Conservation (phyloP, 2,329 filamentous ascomycete species). For the Colletotrichum acutatum region DNA sequence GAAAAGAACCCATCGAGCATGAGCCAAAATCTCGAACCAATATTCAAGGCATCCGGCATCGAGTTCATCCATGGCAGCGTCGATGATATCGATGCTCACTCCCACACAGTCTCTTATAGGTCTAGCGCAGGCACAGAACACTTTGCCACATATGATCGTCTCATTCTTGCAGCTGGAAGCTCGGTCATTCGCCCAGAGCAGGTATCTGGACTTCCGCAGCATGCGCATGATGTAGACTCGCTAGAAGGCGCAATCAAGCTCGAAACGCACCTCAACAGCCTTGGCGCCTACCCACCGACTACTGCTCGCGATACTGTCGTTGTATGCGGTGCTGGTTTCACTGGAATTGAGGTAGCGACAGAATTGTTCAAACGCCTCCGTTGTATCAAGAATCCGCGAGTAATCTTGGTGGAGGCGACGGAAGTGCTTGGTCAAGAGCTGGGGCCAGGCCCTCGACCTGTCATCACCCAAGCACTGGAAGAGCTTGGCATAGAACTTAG, state of each 20-base stretch:
- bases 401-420: conserved; percentile 45
- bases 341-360: conserved; percentile 45
- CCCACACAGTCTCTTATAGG: conserved; percentile 35
- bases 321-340: conserved; percentile 48
- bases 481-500: conserved; percentile 44
- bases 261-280: conserved; percentile 43
- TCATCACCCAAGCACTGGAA: conserved; percentile 44
- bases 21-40: conserved; percentile 35
- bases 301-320: conserved; percentile 47
- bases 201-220: conserved; percentile 44
- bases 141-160: conserved; percentile 44
- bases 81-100: conserved; percentile 36
- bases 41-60: conserved; percentile 44
- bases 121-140: conserved; percentile 15
- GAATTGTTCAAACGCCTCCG: conserved; percentile 45
- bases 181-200: conserved; percentile 41
- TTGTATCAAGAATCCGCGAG: conserved; percentile 31
- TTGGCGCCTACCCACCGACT: conserved; percentile 39
- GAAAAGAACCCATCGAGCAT: conserved; percentile 43
- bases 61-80: conserved; percentile 41
- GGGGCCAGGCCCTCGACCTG: conserved; percentile 45
- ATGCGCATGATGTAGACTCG: conserved; percentile 49
- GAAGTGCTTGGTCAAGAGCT: conserved; percentile 46
- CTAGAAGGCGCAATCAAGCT: conserved; percentile 41
- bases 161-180: conserved; percentile 51